Evolutionary conservation across 805 yeast species (phyloP).

Genomic region (Yamadazyma phyllophila): DNA sequence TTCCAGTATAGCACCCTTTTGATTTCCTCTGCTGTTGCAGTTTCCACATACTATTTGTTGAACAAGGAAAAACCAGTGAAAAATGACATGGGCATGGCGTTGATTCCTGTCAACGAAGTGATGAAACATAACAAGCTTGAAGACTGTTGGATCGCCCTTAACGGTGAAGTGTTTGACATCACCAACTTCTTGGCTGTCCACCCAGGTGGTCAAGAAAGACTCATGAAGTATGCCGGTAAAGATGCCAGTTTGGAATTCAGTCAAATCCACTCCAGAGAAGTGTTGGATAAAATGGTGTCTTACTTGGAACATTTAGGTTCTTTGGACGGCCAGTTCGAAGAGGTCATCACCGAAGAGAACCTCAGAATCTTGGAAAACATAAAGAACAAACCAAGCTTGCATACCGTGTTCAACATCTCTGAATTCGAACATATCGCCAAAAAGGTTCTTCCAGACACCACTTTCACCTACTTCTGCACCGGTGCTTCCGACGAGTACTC

Average conservation of each 20-base stretch:
- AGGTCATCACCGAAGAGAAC: constrained; percentile 9
- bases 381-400: constrained; percentile 8
- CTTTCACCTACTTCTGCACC: constrained; percentile 39
- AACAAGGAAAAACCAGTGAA: background rate
- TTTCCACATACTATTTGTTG: background rate
- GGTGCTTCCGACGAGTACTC: constrained; percentile 89
- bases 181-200: constrained; percentile 38
- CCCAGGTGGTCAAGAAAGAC: constrained; percentile 51
- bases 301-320: constrained; percentile 11
- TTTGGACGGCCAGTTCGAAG: constrained; percentile 13
- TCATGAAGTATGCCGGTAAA: constrained; percentile 54
- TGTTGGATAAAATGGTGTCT: constrained; percentile 15
- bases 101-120: constrained; percentile 16
- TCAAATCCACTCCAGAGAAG: constrained; percentile 36
- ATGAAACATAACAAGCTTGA: constrained; percentile 16
- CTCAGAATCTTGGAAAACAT: constrained; percentile 9
- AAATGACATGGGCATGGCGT: constrained; percentile 14
- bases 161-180: constrained; percentile 34
- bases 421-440: constrained; percentile 43
- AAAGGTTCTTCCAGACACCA: constrained; percentile 25
- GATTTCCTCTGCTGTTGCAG: constrained; percentile 1
- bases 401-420: constrained; percentile 23
- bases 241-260: constrained; percentile 48
- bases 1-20: background rate
- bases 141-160: constrained; percentile 31